Evolutionary conservation across 106 monocot genomes (phyloP), one percentile per base, ranked within the genome.

Genomic region (Xerophyta viscosa): DNA sequence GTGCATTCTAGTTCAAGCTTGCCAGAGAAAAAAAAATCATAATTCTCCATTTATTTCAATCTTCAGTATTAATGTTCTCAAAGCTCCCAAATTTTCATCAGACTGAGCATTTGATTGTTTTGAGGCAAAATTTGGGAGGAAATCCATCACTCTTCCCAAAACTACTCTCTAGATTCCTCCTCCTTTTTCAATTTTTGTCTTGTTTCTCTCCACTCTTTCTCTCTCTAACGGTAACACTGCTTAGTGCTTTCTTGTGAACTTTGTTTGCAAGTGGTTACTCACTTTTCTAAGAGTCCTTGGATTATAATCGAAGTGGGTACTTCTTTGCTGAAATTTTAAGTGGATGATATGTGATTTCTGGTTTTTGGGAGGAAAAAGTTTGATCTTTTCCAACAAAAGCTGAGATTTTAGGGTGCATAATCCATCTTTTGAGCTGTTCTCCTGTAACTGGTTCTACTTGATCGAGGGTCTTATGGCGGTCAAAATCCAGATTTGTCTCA

Each of bases 141-240:
- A n/a, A n/a, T n/a, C n/a, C n/a, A n/a, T n/a, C n/a, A n/a, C n/a
- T n/a, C n/a, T n/a, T n/a, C n/a, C n/a, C n/a, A n/a, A n/a, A n/a
- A n/a, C n/a, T n/a, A n/a, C n/a, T n/a, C 33, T 33, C 33, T 33
- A 33, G 33, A 33, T 33, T 33, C 33, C 33, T 33, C 33, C 33
- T 10, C 33, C n/a, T 44, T 19, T 46, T 46, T 20, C 19, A 13
- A 46, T 46, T 39, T 15, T 46, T 46, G 46, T 46, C 46, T 20
- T 46, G 19, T 46, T 46, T 46, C 46, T 46, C 46, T 46, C 46
- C 46, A 17, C 46, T 46, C 9, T 13, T 46, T 46, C 46, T 46
- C 46, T 46, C 19, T 46, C 39, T 39, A 2, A 39, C 39, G 2
- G 39, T 11, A 39, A 39, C 39, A 39, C 39, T 15, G 15, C 39